Base-by-base conservation (phyloP, 228 moss, liverwort and hornwort species). In the Sphagnum magellanicum region DNA sequence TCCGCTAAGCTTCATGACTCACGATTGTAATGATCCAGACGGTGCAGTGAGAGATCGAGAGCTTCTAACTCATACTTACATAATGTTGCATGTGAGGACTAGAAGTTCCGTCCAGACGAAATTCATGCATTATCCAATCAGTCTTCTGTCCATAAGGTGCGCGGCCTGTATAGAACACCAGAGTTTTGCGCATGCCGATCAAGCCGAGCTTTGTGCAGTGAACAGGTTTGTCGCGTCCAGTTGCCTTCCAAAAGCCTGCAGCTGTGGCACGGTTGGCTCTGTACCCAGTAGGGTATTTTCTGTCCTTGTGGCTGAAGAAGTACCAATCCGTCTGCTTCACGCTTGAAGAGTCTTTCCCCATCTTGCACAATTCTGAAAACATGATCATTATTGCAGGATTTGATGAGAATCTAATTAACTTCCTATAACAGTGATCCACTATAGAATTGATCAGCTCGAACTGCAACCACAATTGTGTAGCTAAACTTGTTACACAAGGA, bases 51-150 rank as follows among this genome's bases (percentile, higher is more conserved):
- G 32, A 32, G 3, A 32, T 32, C 32, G 32, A 32, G 32, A 32
- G 32, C 32, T 32, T 32, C 32, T 32, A 32, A 32, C 32, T 32
- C 32, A 32, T 32, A 32, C 73, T 69, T 50, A 52, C 51, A 16
- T 14, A 57, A 50, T 69, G 50, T 5, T 64, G 78, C 73, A 55
- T 55, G 55, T 12, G 9, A 12, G 55, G 55, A 12, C 55, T 12
- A 1, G 32, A 32, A 32, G 32, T 32, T 32, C 12, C 55, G 12
- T 55, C 55, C 55, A 78, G 57, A 49, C 83, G 75, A 63, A 78
- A 83, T 59, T 83, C 83, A 50, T 83, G 83, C 83, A 83, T 83
- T 48, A 83, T 83, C 83, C 83, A 83, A 68, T 76, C 75, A 4
- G 83, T 83, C 66, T 83, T 83, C 65, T 64, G 65, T 49, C 83